phyloP scores from a whole-genome alignment of 176 grass and related monocot genomes.

The Pontederia crassipes region DNA sequence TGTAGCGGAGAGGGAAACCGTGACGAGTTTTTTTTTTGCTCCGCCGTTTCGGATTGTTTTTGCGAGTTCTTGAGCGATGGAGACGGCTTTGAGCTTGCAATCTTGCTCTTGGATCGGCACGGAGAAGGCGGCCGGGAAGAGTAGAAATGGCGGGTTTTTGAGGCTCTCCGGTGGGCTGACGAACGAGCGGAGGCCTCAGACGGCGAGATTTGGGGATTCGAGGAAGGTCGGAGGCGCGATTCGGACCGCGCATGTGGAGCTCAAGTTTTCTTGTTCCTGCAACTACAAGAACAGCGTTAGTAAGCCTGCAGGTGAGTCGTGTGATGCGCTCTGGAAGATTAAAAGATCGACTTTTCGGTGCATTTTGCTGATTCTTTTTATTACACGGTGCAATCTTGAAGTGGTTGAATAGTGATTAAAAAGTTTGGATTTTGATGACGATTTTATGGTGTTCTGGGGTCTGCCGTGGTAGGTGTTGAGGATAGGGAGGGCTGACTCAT shows the following conservation, averaged over 20 bases:
- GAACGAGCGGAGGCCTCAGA: not conserved
- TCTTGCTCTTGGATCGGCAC: slow-evolving; percentile 15
- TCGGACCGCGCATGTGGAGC: not conserved
- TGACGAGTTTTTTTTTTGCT: not conserved
- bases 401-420: too few relatives aligned
- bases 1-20: not conserved
- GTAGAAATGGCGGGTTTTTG: not conserved
- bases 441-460: too few relatives aligned
- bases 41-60: not conserved
- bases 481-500: too few relatives aligned
- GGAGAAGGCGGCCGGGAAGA: slow-evolving; percentile 16
- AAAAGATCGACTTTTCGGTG: too few relatives aligned
- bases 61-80: slow-evolving; percentile 8
- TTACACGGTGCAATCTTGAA: too few relatives aligned
- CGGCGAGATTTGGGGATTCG: not conserved
- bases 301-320: too few relatives aligned
- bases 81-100: slow-evolving; percentile 19
- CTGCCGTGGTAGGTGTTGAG: too few relatives aligned
- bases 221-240: not conserved
- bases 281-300: not conserved
- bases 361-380: too few relatives aligned
- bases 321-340: too few relatives aligned
- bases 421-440: too few relatives aligned
- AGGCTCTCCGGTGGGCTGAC: not conserved
- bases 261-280: slow-evolving; percentile 10